These are phyloP conservation scores for Gastrolobium bilobum DNA, from an alignment of 306 rosid genomes.

Conservation along the genomic window DNA sequence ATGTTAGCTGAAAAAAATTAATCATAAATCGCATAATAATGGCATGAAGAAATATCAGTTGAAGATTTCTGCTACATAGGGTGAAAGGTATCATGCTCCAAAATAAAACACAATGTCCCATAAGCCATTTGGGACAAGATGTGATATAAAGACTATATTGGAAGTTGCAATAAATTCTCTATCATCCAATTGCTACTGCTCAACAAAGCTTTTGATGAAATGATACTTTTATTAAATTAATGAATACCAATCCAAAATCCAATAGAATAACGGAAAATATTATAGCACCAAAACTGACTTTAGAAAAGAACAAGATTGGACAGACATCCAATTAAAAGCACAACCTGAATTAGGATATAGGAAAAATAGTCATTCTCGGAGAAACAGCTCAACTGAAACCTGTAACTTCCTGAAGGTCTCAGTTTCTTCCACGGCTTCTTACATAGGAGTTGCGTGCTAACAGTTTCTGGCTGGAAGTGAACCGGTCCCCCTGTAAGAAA, in stretches of 20 bases:
- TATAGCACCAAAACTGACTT: slow-evolving; percentile 36
- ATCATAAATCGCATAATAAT: not conserved
- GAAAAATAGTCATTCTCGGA: slow-evolving; percentile 39
- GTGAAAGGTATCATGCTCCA: not conserved
- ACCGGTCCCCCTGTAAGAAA: slow-evolving; percentile 80
- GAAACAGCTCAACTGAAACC: slow-evolving; percentile 38
- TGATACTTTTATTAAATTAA: slow-evolving; percentile 43
- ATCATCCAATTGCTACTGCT: slow-evolving; percentile 35
- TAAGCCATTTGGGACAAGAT: not conserved
- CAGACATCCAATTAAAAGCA: slow-evolving; percentile 18
- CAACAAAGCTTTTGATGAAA: slow-evolving; percentile 34
- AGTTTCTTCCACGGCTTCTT: slow-evolving; percentile 76
- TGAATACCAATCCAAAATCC: slow-evolving; percentile 41
- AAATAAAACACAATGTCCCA: slow-evolving; percentile 1
- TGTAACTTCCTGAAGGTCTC: slow-evolving; percentile 42
- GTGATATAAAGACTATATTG: not conserved
- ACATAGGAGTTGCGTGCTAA: slow-evolving; percentile 70
- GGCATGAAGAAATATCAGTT: not conserved
- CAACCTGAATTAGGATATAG: slow-evolving; percentile 17
- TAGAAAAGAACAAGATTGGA: slow-evolving; percentile 21
- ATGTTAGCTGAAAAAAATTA: not conserved
- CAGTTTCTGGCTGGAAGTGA: slow-evolving; percentile 66
- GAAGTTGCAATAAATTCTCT: slow-evolving; percentile 7
- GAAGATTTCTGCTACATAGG: not conserved
- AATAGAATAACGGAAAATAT: slow-evolving; percentile 11